These are phyloP conservation scores for Populus hybrid DNA, from an alignment of 441 rosid genomes.

Conservation along the genomic window DNA sequence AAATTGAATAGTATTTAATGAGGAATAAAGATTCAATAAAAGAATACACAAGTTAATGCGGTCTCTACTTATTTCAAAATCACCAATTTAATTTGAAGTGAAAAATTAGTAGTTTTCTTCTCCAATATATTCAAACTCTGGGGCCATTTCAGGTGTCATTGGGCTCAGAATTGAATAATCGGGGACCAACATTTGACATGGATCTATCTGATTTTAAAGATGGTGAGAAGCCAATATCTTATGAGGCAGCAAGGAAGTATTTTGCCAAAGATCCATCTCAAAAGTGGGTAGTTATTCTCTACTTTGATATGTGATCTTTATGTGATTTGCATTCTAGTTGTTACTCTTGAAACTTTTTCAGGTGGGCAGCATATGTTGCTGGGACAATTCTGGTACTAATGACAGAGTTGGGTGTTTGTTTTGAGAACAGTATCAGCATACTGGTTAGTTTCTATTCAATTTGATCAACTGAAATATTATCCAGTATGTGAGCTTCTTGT, in stretches of 20 bases:
- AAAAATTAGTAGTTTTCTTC: background rate
- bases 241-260: constrained; percentile 77
- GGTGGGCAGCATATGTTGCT: constrained; percentile 99
- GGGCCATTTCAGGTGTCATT: constrained; percentile 70
- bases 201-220: constrained; percentile 97
- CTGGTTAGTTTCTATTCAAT: constrained; percentile 35
- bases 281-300: constrained; percentile 47
- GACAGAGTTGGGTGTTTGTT: constrained; percentile 85
- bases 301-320: constrained; percentile 8
- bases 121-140: background rate
- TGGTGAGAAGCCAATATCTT: constrained; percentile 74
- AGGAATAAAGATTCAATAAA: background rate
- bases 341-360: constrained; percentile 34
- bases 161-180: constrained; percentile 98
- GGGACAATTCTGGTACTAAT: constrained; percentile 95
- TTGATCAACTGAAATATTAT: background rate
- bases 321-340: constrained; percentile 5
- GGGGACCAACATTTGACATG: constrained; percentile 99
- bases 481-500: constrained; percentile 19
- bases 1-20: background rate
- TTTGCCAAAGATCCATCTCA: constrained; percentile 97
- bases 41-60: background rate
- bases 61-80: background rate
- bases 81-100: background rate
- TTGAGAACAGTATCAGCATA: constrained; percentile 91